phyloP scores from a whole-genome alignment of 345 rosid species.

The Mercurialis annua region DNA sequence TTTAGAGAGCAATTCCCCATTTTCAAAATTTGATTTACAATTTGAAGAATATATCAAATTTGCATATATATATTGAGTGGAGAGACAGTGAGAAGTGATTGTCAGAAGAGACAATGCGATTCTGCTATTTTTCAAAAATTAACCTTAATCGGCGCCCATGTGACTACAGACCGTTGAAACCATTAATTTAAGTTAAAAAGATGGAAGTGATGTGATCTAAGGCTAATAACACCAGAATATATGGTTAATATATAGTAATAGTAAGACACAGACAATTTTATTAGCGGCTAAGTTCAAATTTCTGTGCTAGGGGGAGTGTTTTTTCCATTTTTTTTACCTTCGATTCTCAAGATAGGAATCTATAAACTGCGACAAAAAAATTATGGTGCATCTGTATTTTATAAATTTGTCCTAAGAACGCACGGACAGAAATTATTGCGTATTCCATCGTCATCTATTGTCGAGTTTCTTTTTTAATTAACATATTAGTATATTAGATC shows the following conservation, averaged over 20 bases:
- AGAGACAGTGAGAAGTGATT: slow-evolving; percentile 14
- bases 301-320: not conserved
- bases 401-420: not conserved
- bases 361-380: slow-evolving; percentile 3
- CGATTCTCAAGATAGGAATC: not conserved
- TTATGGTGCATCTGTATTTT: not conserved
- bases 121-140: slow-evolving; percentile 15
- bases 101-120: slow-evolving; percentile 24
- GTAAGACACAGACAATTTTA: not conserved
- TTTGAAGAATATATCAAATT: not conserved
- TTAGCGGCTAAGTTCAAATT: slow-evolving; percentile 16
- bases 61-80: slow-evolving; percentile 4
- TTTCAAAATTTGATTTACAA: not conserved
- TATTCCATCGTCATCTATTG: not conserved
- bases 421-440: not conserved
- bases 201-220: slow-evolving; percentile 1
- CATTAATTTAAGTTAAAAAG: not conserved
- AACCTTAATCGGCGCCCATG: slow-evolving; percentile 37
- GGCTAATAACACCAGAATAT: slow-evolving; percentile 1
- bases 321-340: not conserved
- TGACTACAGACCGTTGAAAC: slow-evolving; percentile 38
- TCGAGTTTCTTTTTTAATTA: too few relatives aligned
- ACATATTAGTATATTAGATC: too few relatives aligned
- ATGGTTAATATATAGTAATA: slow-evolving; percentile 7
- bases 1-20: slow-evolving; percentile 66